phyloP scores from a whole-genome alignment of 208 protist species.

The Novymonas esmeraldas region DNA sequence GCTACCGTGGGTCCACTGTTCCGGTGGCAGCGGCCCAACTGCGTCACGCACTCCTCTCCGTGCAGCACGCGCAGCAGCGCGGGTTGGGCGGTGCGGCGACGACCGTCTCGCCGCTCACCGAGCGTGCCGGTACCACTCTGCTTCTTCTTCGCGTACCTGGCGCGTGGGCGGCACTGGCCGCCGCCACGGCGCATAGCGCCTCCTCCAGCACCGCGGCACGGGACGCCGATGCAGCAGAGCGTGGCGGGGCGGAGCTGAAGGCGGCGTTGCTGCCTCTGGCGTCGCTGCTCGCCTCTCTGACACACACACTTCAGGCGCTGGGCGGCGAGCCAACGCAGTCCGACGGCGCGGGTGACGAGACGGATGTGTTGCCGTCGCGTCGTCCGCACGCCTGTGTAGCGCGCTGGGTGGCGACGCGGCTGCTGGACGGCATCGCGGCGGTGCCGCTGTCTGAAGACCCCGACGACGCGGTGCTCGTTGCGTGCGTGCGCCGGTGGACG shows the following conservation, averaged over 20 bases:
- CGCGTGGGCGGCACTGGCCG: constrained; percentile 7
- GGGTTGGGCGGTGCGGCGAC: not conserved
- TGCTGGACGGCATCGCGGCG: constrained; percentile 42
- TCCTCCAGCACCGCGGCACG: not conserved
- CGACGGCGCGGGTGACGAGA: not conserved
- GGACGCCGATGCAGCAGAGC: not conserved
- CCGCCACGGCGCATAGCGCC: not conserved
- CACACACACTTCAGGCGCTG: constrained; percentile 20
- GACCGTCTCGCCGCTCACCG: not conserved
- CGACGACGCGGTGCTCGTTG: constrained; percentile 46
- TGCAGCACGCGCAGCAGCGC: constrained; percentile 8
- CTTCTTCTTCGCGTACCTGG: constrained; percentile 6
- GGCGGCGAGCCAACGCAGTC: not conserved
- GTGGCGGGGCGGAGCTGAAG: constrained; percentile 13
- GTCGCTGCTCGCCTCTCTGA: constrained; percentile 24
- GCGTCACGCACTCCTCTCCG: constrained; percentile 2
- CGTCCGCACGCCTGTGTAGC: constrained; percentile 14
- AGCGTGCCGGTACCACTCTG: not conserved
- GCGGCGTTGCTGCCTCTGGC: constrained; percentile 12
- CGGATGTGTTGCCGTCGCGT: constrained; percentile 2
- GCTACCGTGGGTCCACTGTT: not conserved
- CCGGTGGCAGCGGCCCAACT: constrained; percentile 5
- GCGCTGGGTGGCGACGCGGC: constrained; percentile 54
- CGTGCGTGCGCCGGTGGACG: constrained; percentile 65
- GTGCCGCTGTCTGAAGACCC: constrained; percentile 31